Evolutionary conservation across 1,284 basidiomycete genomes (phyloP).

Genomic region (Apiotrichum laibachii): DNA sequence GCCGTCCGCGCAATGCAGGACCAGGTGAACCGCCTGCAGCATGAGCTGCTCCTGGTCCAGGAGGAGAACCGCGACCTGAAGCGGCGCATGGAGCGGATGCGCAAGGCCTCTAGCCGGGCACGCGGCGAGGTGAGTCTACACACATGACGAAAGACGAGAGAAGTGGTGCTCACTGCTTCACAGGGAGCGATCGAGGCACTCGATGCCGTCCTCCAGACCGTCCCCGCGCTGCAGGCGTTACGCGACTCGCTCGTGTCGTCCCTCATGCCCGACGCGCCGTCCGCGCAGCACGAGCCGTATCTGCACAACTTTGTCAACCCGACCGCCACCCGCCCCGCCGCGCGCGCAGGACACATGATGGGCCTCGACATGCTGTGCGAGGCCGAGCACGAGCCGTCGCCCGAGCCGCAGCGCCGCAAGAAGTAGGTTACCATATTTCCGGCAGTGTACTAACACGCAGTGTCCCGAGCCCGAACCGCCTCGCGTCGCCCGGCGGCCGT

Average conservation of each 20-base stretch:
- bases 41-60: slow-evolving; percentile 14
- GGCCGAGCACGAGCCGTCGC: slow-evolving; percentile 3
- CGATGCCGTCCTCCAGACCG: slow-evolving; percentile 8
- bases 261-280: background rate
- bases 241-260: slow-evolving; percentile 5
- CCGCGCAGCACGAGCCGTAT: background rate
- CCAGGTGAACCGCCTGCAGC: slow-evolving; percentile 17
- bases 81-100: slow-evolving; percentile 1
- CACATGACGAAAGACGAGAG: background rate
- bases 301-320: slow-evolving; percentile 9
- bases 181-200: slow-evolving; percentile 9
- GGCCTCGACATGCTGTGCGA: slow-evolving; percentile 5
- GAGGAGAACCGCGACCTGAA: slow-evolving; percentile 7
- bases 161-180: background rate
- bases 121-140: slow-evolving; percentile 5
- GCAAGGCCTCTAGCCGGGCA: background rate
- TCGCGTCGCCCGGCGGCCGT: background rate
- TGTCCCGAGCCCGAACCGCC: background rate
- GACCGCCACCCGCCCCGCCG: slow-evolving; percentile 18
- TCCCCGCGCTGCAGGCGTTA: slow-evolving; percentile 13
- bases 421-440: background rate
- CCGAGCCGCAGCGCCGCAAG: background rate
- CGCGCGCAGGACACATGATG: background rate
- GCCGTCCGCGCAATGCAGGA: slow-evolving; percentile 13
- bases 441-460: background rate